A percentile compares a stretch with the other conserved stretches of the same genome.
These are phyloP conservation scores for Aphanomyces stellatus DNA, from an alignment of 352 stramenopile species.

Conservation along the genomic window DNA sequence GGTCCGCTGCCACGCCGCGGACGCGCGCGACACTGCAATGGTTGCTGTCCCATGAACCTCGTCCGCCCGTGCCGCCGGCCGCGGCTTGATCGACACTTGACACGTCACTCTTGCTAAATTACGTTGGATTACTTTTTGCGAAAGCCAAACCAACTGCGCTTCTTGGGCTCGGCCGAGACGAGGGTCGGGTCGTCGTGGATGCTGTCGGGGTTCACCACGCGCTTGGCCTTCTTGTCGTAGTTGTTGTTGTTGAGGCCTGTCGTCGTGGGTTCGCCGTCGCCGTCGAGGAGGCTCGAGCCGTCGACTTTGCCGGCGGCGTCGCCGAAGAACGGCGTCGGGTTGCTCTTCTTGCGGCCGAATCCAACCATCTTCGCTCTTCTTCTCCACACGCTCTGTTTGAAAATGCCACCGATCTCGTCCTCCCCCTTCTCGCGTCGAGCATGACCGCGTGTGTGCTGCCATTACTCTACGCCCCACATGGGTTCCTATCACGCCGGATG, in stretches of 20 bases:
- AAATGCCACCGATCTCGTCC: not conserved
- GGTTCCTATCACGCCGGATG: not conserved
- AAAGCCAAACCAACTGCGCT: conserved; percentile 16
- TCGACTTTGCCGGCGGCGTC: conserved; percentile 45
- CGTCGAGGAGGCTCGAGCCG: conserved; percentile 67
- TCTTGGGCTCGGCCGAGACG: conserved; percentile 5
- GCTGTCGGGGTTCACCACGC: conserved; percentile 18
- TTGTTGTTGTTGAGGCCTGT: conserved; percentile 56
- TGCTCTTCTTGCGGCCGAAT: conserved; percentile 81
- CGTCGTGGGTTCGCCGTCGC: conserved; percentile 62
- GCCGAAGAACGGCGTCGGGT: conserved; percentile 51
- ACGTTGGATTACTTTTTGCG: not conserved
- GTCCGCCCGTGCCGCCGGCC: no score
- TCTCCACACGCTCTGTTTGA: not conserved
- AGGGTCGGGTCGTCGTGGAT: conserved; percentile 50
- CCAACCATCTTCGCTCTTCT: conserved; percentile 39
- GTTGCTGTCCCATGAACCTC: no score
- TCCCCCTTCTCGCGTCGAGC: no score
- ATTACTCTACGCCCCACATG: not conserved
- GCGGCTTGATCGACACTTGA: no score
- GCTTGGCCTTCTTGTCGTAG: conserved; percentile 25
- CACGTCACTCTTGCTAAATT: no score
- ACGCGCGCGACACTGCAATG: no score
- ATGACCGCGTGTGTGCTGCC: no score
- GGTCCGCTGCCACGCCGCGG: no score